These are phyloP conservation scores for Coemansia sp. DNA, from an alignment of 192 early-diverging fungal species.

Conservation along the genomic window DNA sequence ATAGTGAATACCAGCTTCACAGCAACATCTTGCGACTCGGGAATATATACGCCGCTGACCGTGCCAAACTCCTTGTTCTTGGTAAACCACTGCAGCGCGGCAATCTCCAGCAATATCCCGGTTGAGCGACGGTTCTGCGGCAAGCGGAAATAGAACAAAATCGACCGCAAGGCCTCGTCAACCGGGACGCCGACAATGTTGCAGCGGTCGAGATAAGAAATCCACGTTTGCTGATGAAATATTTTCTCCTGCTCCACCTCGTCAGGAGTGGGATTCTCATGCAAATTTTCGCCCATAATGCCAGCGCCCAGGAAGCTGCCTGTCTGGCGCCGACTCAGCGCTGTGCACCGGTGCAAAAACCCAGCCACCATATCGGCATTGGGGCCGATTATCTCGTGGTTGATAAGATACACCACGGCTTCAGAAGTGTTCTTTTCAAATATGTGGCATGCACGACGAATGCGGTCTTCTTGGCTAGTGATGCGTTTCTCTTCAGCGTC, in stretches of 20 bases:
- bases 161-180: slow-evolving; percentile 53
- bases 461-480: slow-evolving; percentile 45
- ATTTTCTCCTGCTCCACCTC: slow-evolving; percentile 49
- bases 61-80: slow-evolving; percentile 32
- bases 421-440: slow-evolving; percentile 53
- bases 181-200: slow-evolving; percentile 45
- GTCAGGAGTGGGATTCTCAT: slow-evolving; percentile 40
- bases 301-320: slow-evolving; percentile 48
- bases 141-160: slow-evolving; percentile 49
- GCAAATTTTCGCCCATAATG: slow-evolving; percentile 48
- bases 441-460: slow-evolving; percentile 41
- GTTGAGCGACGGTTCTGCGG: slow-evolving; percentile 38
- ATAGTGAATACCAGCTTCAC: slow-evolving; percentile 52
- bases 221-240: slow-evolving; percentile 52
- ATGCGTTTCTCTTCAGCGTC: slow-evolving; percentile 47
- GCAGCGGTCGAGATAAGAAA: slow-evolving; percentile 50
- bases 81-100: slow-evolving; percentile 49
- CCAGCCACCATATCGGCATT: slow-evolving; percentile 41
- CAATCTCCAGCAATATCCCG: slow-evolving; percentile 47
- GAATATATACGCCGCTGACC: slow-evolving; percentile 29
- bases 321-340: slow-evolving; percentile 51
- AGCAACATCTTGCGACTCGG: slow-evolving; percentile 49
- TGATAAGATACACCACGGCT: slow-evolving; percentile 48
- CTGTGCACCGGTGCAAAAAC: slow-evolving; percentile 53
- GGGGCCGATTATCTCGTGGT: slow-evolving; percentile 44